Conservation (phyloP, 495 filamentous ascomycete species). For the Tuber microsphaerosporum region DNA sequence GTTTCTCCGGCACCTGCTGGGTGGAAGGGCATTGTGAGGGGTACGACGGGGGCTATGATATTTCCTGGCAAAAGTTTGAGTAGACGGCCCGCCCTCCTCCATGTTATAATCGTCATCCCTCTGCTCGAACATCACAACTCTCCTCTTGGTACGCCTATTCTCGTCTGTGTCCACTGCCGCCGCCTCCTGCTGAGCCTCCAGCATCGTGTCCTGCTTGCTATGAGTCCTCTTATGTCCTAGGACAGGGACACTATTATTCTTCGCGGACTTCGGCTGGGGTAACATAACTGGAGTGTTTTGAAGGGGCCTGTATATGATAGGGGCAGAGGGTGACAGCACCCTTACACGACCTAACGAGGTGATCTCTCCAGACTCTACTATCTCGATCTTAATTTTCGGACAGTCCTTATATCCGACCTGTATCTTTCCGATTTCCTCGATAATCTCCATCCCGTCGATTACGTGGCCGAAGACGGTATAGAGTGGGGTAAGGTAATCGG, state of each 20-base stretch:
- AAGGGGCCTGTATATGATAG: background rate
- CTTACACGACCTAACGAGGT: slow-evolving; percentile 19
- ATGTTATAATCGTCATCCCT: background rate
- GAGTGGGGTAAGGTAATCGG: slow-evolving; percentile 43
- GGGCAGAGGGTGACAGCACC: background rate
- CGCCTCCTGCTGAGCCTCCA: background rate
- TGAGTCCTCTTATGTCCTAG: background rate
- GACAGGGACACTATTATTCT: background rate
- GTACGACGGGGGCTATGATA: background rate
- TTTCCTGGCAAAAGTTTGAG: background rate
- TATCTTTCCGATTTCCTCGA: slow-evolving; percentile 42
- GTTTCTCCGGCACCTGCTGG: background rate
- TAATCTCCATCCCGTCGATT: slow-evolving; percentile 42
- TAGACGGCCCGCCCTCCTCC: background rate
- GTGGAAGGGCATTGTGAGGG: background rate
- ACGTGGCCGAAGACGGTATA: slow-evolving; percentile 46
- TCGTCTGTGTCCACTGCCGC: background rate
- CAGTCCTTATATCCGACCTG: slow-evolving; percentile 43
- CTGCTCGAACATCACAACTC: background rate
- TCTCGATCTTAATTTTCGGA: slow-evolving; percentile 42
- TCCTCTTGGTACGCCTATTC: background rate
- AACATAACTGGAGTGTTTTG: background rate
- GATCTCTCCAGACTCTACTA: slow-evolving; percentile 45
- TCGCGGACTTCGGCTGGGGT: background rate
- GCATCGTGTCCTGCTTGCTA: background rate